Conservation (phyloP, 2,329 filamentous ascomycete species). For the Cercospora zeae-maydis region DNA sequence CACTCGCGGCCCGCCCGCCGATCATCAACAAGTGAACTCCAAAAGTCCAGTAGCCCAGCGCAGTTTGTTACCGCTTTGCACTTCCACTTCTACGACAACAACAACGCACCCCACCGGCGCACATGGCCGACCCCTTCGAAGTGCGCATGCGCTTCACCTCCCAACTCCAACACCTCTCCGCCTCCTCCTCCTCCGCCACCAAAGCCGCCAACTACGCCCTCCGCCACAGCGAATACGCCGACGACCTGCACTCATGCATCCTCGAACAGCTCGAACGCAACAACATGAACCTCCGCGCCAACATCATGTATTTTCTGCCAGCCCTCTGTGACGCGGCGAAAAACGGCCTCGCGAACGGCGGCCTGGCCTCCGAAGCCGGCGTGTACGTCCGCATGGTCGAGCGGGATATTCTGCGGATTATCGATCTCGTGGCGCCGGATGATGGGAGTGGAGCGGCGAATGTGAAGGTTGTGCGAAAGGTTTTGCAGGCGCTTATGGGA, state of each 20-base stretch:
- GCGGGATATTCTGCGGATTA: conserved; percentile 83
- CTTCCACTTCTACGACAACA: background rate
- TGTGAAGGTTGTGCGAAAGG: conserved; percentile 77
- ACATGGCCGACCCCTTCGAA: conserved; percentile 86
- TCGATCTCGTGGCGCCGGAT: conserved; percentile 85
- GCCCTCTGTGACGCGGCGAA: conserved; percentile 84
- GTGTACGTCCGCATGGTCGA: conserved; percentile 94
- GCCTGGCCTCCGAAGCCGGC: conserved; percentile 2
- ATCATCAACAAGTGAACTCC: background rate
- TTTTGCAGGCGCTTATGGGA: conserved; percentile 51
- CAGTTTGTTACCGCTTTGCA: background rate
- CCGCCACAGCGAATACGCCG: conserved; percentile 89
- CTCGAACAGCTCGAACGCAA: conserved; percentile 90
- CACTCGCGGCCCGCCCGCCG: background rate
- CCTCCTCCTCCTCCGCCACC: conserved; percentile 80
- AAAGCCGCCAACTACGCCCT: conserved; percentile 94
- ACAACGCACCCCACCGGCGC: background rate
- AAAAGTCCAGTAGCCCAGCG: background rate
- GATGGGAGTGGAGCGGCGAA: conserved; percentile 88
- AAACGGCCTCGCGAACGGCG: conserved; percentile 61
- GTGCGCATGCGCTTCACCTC: conserved; percentile 95
- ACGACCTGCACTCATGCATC: conserved; percentile 96
- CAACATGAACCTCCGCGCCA: conserved; percentile 94
- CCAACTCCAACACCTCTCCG: conserved; percentile 85
- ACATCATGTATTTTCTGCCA: conserved; percentile 99